Base-by-base conservation (phyloP, 2,329 filamentous ascomycete species). In the Orbilia javanica region DNA sequence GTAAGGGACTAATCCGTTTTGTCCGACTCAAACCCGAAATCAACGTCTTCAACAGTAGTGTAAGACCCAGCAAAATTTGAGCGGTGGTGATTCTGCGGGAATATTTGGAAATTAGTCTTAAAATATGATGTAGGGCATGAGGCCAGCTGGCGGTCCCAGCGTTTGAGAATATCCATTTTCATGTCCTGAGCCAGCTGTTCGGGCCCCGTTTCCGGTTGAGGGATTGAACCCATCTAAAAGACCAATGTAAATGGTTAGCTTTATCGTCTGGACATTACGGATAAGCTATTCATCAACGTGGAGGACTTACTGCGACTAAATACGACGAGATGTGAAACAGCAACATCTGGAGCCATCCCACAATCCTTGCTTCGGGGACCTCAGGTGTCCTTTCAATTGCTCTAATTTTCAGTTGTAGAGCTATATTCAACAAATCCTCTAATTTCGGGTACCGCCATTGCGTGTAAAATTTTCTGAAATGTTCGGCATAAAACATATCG, bases 291-390 rank as follows among this genome's bases (percentile, higher is more conserved):
- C n/a, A 15, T 27, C 7, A 44, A 29, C 3, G 10, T 25, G 2
- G 31, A 31, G 27, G 3, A 55, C 57, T 66, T 39, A 66, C 36
- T 13, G 48, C 20, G 39, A 66, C 60, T 22, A 66, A 39, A 46
- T 73, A 73, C 13, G n/a, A 31, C 22, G 60, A 73, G 6, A 73
- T 18, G 27, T 73, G 60, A 29, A 66, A 66, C 1, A 73, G 50
- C 5, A 73, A n/a, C 20, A 73, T 42, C 18, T 48, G 20, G 10
- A 57, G 22, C 69, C 69, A 73, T 10, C 69, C 60, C 4, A 42
- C 7, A 42, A 73, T 52, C 29, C 36, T 65, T 1, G 25, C 31
- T 48, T 66, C 48, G 20, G 48, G 15, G 11, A 73, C 36, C 29
- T 73, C 60, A 5, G 36, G 50, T 11, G 57, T 66, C 1, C 27